phyloP scores from a whole-genome alignment of 2,329 filamentous ascomycete species.

The Sclerotinia trifoliorum region DNA sequence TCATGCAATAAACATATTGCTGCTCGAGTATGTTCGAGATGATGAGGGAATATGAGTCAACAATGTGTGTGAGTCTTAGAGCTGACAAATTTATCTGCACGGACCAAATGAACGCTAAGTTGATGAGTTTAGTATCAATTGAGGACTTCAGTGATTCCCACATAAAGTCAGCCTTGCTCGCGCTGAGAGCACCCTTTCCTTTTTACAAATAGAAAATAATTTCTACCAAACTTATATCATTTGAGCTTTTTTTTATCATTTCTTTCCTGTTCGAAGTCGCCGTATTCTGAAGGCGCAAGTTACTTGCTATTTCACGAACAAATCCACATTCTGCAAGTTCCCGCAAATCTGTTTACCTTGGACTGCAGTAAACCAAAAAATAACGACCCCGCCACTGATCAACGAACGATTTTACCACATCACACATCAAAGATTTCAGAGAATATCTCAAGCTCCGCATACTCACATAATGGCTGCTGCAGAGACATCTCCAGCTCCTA shows the following conservation, averaged over 20 bases:
- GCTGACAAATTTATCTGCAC: conserved; percentile 14
- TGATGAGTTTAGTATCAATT: background rate
- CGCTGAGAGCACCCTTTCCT: background rate
- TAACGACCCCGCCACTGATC: conserved; percentile 24
- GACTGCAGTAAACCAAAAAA: conserved; percentile 4
- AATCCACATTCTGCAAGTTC: background rate
- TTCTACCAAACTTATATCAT: background rate
- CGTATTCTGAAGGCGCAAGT: conserved; percentile 39
- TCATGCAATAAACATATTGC: background rate
- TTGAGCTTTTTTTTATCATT: conserved; percentile 20
- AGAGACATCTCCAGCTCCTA: conserved; percentile 25
- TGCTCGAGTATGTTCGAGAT: background rate
- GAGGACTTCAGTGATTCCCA: conserved; percentile 15
- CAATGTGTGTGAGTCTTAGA: conserved; percentile 4
- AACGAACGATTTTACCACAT: conserved; percentile 2
- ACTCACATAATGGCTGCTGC: conserved; percentile 29
- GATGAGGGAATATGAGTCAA: conserved; percentile 19
- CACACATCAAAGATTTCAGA: conserved; percentile 14
- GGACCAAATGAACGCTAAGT: conserved; percentile 9
- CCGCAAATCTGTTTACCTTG: background rate
- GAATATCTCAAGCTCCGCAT: background rate
- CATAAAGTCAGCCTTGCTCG: conserved; percentile 20
- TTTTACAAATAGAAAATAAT: background rate
- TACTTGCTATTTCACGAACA: background rate
- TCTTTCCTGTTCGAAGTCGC: conserved; percentile 36